A percentile compares a stretch with the other conserved stretches of the same genome.
phyloP scores from a whole-genome alignment of 371 early-diverging fungal species.

The Blakeslea trispora region DNA sequence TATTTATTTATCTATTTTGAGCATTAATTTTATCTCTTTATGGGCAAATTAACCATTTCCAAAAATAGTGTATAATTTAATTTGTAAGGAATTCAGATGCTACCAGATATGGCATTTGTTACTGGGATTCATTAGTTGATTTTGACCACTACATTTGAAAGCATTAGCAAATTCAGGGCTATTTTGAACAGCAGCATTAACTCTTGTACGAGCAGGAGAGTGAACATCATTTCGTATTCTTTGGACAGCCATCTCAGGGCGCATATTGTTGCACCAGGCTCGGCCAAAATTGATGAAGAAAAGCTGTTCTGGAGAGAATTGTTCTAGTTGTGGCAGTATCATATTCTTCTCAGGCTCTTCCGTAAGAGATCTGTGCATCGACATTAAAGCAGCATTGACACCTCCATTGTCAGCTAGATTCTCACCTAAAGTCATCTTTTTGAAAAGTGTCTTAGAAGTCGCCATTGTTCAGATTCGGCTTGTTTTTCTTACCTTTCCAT shows the following conservation, averaged over 20 bases:
- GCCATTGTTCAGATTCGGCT: no score
- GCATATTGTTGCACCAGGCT: conserved; percentile 39
- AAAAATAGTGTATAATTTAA: no score
- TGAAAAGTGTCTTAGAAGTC: no score
- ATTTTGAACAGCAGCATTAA: conserved; percentile 62
- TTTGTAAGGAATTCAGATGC: neutral
- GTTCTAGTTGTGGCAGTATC: conserved; percentile 15
- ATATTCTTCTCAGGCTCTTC: conserved; percentile 6
- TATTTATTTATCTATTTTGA: no score
- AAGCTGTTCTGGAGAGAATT: conserved; percentile 39
- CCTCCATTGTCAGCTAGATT: conserved; percentile 84
- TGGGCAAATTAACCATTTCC: no score
- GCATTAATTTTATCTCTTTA: no score
- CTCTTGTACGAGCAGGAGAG: conserved; percentile 48
- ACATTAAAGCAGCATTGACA: conserved; percentile 36
- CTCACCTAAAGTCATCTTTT: conserved; percentile 61
- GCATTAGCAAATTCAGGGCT: conserved; percentile 54
- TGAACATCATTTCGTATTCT: conserved; percentile 43
- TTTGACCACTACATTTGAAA: conserved; percentile 48
- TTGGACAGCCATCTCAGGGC: conserved; percentile 31
- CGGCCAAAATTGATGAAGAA: conserved; percentile 50
- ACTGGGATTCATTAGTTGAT: conserved; percentile 43
- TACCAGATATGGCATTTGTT: conserved; percentile 48
- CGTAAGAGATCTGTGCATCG: conserved; percentile 22
- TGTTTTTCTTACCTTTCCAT: conserved; percentile 55